Evolutionary conservation across 768 basidiomycete species (phyloP).

Genomic region (Hirschioporus abietinus): DNA sequence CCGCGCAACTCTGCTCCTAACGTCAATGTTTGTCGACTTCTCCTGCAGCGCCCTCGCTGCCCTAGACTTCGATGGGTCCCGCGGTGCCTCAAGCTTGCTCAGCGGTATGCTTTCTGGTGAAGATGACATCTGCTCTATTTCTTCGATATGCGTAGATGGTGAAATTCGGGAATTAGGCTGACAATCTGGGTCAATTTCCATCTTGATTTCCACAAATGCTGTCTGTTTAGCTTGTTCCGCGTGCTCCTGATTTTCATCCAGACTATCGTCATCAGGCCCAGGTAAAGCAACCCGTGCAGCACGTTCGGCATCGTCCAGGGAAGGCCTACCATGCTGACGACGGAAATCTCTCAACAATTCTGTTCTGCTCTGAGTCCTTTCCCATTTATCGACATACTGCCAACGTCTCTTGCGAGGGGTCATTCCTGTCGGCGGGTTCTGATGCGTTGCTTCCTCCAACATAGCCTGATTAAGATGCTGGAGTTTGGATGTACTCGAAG

Average conservation of each 20-base stretch:
- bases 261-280: background rate
- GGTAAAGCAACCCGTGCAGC: background rate
- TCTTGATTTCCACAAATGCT: background rate
- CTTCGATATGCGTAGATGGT: background rate
- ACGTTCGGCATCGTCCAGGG: background rate
- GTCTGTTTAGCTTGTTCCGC: background rate
- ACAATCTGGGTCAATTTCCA: background rate
- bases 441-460: constrained; percentile 50
- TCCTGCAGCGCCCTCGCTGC: background rate
- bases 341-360: constrained; percentile 44
- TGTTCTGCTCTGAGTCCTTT: constrained; percentile 59
- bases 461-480: constrained; percentile 29
- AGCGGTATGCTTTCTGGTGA: background rate
- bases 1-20: background rate
- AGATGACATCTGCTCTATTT: background rate
- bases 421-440: constrained; percentile 62
- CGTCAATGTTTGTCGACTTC: background rate
- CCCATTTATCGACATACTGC: constrained; percentile 69
- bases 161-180: background rate
- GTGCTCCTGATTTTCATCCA: background rate
- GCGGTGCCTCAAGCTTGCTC: background rate
- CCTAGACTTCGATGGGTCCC: background rate
- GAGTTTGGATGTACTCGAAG: background rate
- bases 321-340: background rate
- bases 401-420: constrained; percentile 76